These are phyloP conservation scores for Adansonia rubrostipa DNA, from an alignment of 441 rosid genomes.

Conservation along the genomic window DNA sequence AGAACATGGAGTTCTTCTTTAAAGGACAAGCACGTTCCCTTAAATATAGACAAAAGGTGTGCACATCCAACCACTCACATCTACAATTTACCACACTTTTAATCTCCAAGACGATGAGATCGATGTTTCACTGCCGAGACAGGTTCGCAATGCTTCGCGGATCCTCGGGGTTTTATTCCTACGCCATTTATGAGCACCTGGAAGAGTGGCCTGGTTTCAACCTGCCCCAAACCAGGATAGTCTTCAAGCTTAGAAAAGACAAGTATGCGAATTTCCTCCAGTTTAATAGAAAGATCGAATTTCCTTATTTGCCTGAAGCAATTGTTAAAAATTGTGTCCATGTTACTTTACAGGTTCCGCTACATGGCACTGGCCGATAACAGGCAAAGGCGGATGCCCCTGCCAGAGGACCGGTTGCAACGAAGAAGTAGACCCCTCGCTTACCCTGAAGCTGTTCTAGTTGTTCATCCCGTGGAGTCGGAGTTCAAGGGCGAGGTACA, in stretches of 20 bases:
- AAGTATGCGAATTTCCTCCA: conserved; percentile 41
- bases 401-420: conserved; percentile 72
- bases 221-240: conserved; percentile 74
- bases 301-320: not conserved
- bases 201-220: conserved; percentile 76
- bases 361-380: conserved; percentile 85
- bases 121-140: not conserved
- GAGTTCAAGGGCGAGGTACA: conserved; percentile 78
- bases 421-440: conserved; percentile 68
- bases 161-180: conserved; percentile 73
- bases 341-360: conserved; percentile 53
- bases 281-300: not conserved
- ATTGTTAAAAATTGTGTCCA: not conserved
- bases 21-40: conserved; percentile 56
- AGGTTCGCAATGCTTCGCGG: conserved; percentile 73
- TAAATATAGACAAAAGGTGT: conserved; percentile 68
- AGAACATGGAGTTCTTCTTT: conserved; percentile 66
- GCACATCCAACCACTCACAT: not conserved
- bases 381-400: conserved; percentile 79
- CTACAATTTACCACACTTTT: not conserved
- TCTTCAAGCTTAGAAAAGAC: conserved; percentile 82
- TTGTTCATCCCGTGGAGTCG: conserved; percentile 71
- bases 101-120: not conserved
- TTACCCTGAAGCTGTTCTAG: conserved; percentile 79
- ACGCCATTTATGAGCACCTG: conserved; percentile 75